A percentile compares a stretch with the other conserved stretches of the same genome.
phyloP scores from a whole-genome alignment of 176 grass and related monocot genomes.

The Phyllostachys edulis region DNA sequence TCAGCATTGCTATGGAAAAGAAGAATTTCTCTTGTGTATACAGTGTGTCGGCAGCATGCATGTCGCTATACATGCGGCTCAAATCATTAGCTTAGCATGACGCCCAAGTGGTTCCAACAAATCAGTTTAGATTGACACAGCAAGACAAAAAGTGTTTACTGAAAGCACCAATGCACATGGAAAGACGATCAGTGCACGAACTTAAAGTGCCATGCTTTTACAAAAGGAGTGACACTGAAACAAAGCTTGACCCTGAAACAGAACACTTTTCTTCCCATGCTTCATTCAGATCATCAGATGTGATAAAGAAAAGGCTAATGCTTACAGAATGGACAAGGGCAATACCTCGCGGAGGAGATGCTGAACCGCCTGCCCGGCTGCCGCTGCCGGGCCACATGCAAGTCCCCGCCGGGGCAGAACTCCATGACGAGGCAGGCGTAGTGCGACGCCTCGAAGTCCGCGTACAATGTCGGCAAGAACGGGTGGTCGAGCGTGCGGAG shows the following conservation, averaged over 20 bases:
- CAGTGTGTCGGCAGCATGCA: constrained; percentile 10
- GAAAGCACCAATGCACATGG: constrained; percentile 34
- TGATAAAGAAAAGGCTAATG: not conserved
- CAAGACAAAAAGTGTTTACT: constrained; percentile 33
- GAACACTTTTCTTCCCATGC: not conserved
- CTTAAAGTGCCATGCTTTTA: constrained; percentile 40
- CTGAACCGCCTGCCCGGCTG: constrained; percentile 65
- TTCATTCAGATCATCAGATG: constrained; percentile 3
- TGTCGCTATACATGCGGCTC: constrained; percentile 11
- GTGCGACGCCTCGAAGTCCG: constrained; percentile 84
- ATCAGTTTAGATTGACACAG: constrained; percentile 32
- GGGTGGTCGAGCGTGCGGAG: constrained; percentile 78
- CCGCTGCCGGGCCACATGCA: constrained; percentile 77
- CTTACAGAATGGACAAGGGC: not conserved
- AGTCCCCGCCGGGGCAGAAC: constrained; percentile 87
- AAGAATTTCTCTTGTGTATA: not conserved
- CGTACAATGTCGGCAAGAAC: constrained; percentile 83
- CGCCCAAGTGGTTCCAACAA: constrained; percentile 26
- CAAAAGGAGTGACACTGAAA: constrained; percentile 41
- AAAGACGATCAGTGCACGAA: constrained; percentile 30
- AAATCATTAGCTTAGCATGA: constrained; percentile 38
- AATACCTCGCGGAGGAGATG: constrained; percentile 57
- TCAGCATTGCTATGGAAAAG: not conserved
- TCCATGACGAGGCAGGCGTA: constrained; percentile 95
- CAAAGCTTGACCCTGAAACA: constrained; percentile 52